A percentile compares a stretch with the other conserved stretches of the same genome.
phyloP scores from a whole-genome alignment of 2,329 filamentous ascomycete genomes.

The Microthyrium microscopicum region DNA sequence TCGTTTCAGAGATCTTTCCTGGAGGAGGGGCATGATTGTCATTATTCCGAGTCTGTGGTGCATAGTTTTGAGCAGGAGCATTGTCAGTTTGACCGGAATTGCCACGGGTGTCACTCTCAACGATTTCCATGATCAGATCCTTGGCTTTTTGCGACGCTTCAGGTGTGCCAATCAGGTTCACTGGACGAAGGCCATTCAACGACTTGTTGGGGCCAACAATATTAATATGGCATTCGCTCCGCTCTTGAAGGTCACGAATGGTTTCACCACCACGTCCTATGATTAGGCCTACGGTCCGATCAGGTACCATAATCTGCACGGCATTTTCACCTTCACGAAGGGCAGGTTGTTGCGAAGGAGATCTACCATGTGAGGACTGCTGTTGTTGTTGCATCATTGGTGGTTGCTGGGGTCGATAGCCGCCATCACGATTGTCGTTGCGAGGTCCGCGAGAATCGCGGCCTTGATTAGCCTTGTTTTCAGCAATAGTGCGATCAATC shows the following conservation, averaged over 20 bases:
- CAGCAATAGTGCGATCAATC: slow-evolving; percentile 77
- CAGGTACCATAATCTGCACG: slow-evolving; percentile 87
- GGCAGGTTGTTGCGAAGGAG: slow-evolving; percentile 22
- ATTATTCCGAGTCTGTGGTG: background rate
- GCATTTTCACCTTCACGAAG: slow-evolving; percentile 68
- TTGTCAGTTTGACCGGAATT: slow-evolving; percentile 15
- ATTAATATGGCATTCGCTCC: slow-evolving; percentile 88
- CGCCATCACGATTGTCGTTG: slow-evolving; percentile 7
- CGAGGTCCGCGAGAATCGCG: slow-evolving; percentile 9
- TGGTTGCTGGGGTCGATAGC: slow-evolving; percentile 13
- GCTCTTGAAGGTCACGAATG: slow-evolving; percentile 79
- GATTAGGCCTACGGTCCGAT: slow-evolving; percentile 81
- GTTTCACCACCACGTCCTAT: slow-evolving; percentile 90
- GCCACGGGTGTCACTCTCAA: slow-evolving; percentile 66
- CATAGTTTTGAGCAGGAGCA: slow-evolving; percentile 12
- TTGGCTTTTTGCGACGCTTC: slow-evolving; percentile 63
- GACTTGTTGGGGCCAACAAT: slow-evolving; percentile 90
- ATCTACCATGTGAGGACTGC: background rate
- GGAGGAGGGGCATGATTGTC: slow-evolving; percentile 10
- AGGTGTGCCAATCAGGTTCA: slow-evolving; percentile 72
- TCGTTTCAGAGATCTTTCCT: slow-evolving; percentile 60
- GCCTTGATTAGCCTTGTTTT: slow-evolving; percentile 41
- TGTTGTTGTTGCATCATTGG: too few species aligned
- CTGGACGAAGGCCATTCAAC: slow-evolving; percentile 72
- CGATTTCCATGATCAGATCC: slow-evolving; percentile 82